Evolutionary conservation across 352 stramenopile species (phyloP).

Genomic region (Pythium guiyangense): DNA sequence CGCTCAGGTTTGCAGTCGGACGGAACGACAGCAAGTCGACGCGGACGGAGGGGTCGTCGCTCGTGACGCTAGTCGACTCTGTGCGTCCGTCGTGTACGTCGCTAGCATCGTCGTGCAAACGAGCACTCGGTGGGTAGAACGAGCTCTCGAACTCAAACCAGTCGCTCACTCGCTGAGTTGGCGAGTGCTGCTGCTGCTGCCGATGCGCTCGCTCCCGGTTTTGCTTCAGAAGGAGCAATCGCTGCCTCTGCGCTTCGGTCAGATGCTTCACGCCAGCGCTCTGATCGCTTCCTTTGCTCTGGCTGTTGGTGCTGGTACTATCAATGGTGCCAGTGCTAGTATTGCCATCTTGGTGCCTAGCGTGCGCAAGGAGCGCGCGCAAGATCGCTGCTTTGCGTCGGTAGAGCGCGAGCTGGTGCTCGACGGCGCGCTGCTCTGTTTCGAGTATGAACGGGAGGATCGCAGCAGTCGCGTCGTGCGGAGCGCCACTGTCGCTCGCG

Average conservation of each 20-base stretch:
- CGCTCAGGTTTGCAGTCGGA: conserved; percentile 2
- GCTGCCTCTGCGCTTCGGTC: neutral
- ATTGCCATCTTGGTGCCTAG: too few relatives aligned
- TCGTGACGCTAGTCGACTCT: neutral
- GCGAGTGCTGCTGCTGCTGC: conserved; percentile 6
- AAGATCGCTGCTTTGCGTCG: too few relatives aligned
- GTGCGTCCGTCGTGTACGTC: neutral
- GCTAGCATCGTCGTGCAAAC: neutral
- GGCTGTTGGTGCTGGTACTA: too few relatives aligned
- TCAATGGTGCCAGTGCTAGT: too few relatives aligned
- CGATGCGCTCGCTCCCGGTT: conserved; percentile 5
- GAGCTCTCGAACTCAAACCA: conserved; percentile 10
- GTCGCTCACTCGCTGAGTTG: conserved; percentile 10
- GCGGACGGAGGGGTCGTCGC: neutral
- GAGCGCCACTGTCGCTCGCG: too few relatives aligned
- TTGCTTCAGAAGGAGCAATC: neutral
- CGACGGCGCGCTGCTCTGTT: too few relatives aligned
- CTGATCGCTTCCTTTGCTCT: neutral
- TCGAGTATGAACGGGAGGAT: too few relatives aligned
- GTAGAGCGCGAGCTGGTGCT: too few relatives aligned
- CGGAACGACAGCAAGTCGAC: conserved; percentile 11
- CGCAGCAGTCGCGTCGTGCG: too few relatives aligned
- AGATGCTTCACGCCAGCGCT: neutral
- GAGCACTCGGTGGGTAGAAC: neutral
- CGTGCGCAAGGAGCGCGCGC: too few relatives aligned